A percentile compares a stretch with the other conserved stretches of the same genome.
Evolutionary conservation across 169 alveolate species (phyloP).

Genomic region (Babesia bovis): DNA sequence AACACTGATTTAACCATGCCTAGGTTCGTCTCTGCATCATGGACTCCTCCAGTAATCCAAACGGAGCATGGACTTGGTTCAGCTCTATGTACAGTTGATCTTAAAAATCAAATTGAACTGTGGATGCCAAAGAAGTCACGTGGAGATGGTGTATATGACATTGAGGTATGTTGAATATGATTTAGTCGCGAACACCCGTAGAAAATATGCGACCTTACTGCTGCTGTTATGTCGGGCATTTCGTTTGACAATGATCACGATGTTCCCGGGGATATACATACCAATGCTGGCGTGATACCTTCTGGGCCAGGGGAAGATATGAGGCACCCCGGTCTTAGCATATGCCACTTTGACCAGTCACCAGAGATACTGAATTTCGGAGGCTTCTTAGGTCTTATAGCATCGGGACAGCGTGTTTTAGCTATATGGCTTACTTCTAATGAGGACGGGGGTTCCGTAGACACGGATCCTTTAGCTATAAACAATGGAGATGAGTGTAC

Average conservation of each 20-base stretch:
- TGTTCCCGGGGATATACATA: background rate
- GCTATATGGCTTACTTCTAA: background rate
- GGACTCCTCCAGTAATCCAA: constrained; percentile 49
- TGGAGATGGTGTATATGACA: constrained; percentile 21
- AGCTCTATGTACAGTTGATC: constrained; percentile 43
- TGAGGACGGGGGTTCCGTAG: background rate
- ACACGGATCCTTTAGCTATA: background rate
- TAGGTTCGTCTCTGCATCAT: constrained; percentile 49
- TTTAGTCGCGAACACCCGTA: background rate
- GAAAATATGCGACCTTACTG: constrained; percentile 54
- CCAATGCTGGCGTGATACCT: background rate
- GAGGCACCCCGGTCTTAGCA: constrained; percentile 27
- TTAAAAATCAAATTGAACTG: constrained; percentile 35
- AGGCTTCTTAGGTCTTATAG: constrained; percentile 29
- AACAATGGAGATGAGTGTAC: background rate
- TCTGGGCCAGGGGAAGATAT: background rate
- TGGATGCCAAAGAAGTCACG: constrained; percentile 45
- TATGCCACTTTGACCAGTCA: constrained; percentile 40
- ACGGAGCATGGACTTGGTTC: constrained; percentile 8
- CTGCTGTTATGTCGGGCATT: background rate
- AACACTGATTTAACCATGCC: background rate
- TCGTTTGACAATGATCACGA: background rate
- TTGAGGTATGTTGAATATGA: constrained; percentile 35
- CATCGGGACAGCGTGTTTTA: background rate
- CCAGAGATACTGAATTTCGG: background rate